Evolutionary conservation across 2,329 filamentous ascomycete species (phyloP).

Genomic region (Nothopassalora personata): DNA sequence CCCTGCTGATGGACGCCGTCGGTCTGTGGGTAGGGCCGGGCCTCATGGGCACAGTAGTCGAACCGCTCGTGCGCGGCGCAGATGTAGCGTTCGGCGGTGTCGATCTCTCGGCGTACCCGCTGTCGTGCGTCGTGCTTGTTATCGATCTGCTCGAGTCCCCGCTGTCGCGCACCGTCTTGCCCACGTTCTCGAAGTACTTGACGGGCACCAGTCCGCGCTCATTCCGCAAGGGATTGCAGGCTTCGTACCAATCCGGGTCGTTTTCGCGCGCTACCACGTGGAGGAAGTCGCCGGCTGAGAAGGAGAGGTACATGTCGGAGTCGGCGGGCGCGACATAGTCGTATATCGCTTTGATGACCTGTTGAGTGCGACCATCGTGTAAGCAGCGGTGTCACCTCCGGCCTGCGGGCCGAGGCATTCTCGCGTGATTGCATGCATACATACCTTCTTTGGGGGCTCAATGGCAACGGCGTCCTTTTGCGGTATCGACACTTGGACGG

Average conservation of each 20-base stretch:
- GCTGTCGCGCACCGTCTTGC: slow-evolving; percentile 88
- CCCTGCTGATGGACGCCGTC: slow-evolving; percentile 45
- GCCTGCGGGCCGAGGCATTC: background rate
- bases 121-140: slow-evolving; percentile 69
- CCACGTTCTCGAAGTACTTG: slow-evolving; percentile 85
- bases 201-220: slow-evolving; percentile 90
- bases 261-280: slow-evolving; percentile 95
- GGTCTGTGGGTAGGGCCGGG: slow-evolving; percentile 24
- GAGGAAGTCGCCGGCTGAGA: slow-evolving; percentile 94
- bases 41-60: slow-evolving; percentile 20
- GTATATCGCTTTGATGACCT: slow-evolving; percentile 97
- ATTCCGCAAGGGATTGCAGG: slow-evolving; percentile 87
- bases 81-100: slow-evolving; percentile 24
- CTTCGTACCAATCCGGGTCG: slow-evolving; percentile 95
- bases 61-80: slow-evolving; percentile 32
- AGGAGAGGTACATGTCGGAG: slow-evolving; percentile 66
- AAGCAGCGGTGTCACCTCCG: background rate
- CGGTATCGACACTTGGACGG: slow-evolving; percentile 68
- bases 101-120: slow-evolving; percentile 67
- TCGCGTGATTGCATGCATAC: slow-evolving; percentile 21
- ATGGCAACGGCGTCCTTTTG: slow-evolving; percentile 85
- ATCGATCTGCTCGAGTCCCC: slow-evolving; percentile 43
- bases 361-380: background rate
- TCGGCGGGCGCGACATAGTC: slow-evolving; percentile 68
- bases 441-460: slow-evolving; percentile 86